Conservation (phyloP, 2,329 filamentous ascomycete species). For the Raffaelea albimanens region DNA sequence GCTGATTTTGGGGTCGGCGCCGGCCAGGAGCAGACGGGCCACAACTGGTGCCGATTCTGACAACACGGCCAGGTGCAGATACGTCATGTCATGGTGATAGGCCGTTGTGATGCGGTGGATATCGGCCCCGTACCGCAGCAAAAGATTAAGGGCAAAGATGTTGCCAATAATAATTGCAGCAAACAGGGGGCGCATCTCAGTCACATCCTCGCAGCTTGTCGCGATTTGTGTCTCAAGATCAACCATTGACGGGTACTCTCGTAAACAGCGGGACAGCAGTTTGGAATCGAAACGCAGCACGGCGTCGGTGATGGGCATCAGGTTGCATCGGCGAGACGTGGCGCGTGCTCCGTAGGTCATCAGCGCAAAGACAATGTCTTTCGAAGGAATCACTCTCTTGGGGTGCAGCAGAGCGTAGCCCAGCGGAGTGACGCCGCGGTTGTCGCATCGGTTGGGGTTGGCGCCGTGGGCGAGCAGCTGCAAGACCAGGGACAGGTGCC, state of each 20-base stretch:
- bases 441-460: conserved; percentile 21
- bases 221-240: conserved; percentile 1
- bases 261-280: not conserved
- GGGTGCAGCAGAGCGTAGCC: conserved; percentile 3
- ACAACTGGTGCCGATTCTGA: not conserved
- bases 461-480: conserved; percentile 23
- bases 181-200: conserved; percentile 2
- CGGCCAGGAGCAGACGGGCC: conserved; percentile 28
- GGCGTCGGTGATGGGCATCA: conserved; percentile 2
- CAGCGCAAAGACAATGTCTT: not conserved
- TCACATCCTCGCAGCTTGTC: not conserved
- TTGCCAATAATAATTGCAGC: conserved; percentile 4
- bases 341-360: conserved; percentile 3
- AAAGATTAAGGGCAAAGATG: conserved; percentile 1
- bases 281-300: conserved; percentile 1
- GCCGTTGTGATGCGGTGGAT: not conserved
- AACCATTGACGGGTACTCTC: not conserved
- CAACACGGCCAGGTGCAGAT: conserved; percentile 2
- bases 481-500: conserved; percentile 20
- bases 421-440: conserved; percentile 24
- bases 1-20: conserved; percentile 40
- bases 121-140: conserved; percentile 2
- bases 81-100: not conserved
- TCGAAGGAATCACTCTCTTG: not conserved
- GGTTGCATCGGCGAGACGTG: not conserved